Percentiles rank a stretch among this genome's conserved stretches.
Evolutionary conservation across 169 alveolate genomes (phyloP).

Genomic region (Plasmodium inui): DNA sequence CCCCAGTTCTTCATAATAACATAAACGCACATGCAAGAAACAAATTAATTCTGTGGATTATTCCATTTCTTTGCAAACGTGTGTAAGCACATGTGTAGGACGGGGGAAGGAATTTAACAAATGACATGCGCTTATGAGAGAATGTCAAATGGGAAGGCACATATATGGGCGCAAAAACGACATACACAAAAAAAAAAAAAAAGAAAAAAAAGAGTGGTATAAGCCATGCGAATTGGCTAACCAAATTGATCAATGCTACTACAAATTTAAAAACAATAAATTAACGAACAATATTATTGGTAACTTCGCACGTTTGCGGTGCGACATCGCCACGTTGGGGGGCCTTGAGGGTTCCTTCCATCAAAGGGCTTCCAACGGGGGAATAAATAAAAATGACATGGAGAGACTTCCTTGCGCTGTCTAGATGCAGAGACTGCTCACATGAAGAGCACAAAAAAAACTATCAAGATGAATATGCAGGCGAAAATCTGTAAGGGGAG

Average conservation of each 20-base stretch:
- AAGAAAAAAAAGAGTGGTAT: neutral
- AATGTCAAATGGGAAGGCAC: neutral
- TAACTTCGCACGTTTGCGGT: neutral
- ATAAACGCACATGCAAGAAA: neutral
- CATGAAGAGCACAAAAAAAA: constrained; percentile 50
- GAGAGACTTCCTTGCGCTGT: neutral
- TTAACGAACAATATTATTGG: neutral
- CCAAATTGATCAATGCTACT: neutral
- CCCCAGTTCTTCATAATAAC: neutral
- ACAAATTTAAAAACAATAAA: neutral
- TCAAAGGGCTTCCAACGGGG: neutral
- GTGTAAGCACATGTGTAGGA: neutral
- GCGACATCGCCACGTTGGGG: neutral
- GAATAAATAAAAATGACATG: neutral
- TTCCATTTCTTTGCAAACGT: neutral
- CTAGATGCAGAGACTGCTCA: neutral
- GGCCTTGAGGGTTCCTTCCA: neutral
- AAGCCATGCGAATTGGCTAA: neutral
- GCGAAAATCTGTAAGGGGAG: constrained; percentile 18
- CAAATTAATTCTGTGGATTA: neutral
- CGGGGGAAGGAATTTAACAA: neutral
- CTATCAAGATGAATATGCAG: constrained; percentile 47
- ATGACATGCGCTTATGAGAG: neutral
- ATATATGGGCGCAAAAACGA: neutral
- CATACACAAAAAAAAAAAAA: neutral